Base-by-base conservation (phyloP, 768 basidiomycete genomes). In the Hemileccinum rubropunctum region DNA sequence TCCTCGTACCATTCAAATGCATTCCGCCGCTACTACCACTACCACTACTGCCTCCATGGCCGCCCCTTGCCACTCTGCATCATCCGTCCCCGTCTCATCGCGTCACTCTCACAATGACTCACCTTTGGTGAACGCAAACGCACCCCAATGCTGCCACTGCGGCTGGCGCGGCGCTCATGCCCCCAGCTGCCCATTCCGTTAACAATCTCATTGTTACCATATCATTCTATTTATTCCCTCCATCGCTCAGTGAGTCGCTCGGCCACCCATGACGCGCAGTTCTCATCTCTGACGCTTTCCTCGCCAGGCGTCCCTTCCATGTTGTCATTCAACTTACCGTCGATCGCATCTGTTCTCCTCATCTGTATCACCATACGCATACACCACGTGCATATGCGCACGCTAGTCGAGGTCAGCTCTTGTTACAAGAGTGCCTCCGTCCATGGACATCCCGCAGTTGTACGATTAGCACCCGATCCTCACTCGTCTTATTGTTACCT, bases 131-230 rank as follows among this genome's bases (percentile, higher is more conserved):
- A 71, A 80, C 71, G 72, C 75, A 59, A 81, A 77, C 72, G 74
- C 80, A n/a, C 84, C 86, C 52, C 84, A 86, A 65, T 88, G 86
- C 71, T 86, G 84, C 75, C 84, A 86, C 65, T 88, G 86, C 55
- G 84, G 84, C 58, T 84, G 75, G 75, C 81, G 86, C 58, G 84
- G 84, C 34, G 62, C 72, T 14, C 76, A 78, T 55, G 65, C 80
- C 23, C 78, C 81, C 32, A 75, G 71, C 61, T 87, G 85, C 73
- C 83, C 83, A 37, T 84, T 85, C 81, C 79, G 74, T 63, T 80
- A 66, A 74, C 54, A 62, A 63, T 48, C 5, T 41, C 40, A 35
- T 49, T 20, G 38, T n/a, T 44, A 8, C 44, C 52, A 46, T 51
- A 21, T 56, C 57, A 47, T 41, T 26, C 50, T 69, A 61, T 70